Evolutionary conservation across 345 rosid species (phyloP), one percentile per base, ranked within the genome.

Genomic region (Lumnitzera racemosa): DNA sequence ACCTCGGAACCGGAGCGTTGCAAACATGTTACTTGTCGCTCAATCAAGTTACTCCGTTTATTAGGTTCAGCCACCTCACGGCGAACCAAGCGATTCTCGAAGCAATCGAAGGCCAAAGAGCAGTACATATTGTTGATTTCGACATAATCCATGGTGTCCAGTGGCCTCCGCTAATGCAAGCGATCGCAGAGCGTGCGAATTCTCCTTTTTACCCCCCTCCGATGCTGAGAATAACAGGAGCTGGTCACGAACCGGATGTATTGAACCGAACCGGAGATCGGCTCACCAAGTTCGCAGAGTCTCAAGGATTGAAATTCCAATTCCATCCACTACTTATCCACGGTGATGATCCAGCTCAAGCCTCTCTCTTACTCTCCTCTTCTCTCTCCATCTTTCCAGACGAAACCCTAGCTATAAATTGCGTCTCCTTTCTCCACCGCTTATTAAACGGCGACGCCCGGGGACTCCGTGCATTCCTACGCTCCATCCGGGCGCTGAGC

Each of bases 131-230:
- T 64, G 74, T 94, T 1, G 99, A 94, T 66, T 86, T 94, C 56
- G 96, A 94, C 70, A 89, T 90, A 69, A 89, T 91, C 82, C 97
- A 94, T 70, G 99, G 99, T 16, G 87, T 94, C 48, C 99, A 94
- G 59, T 94, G 99, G 99, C 99, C 99, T 11, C 97, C 99, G 5
- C 63, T 94, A 50, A 87, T 94, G 99, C 99, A 94, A 56, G 97
- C 97, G 58, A 75, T 94, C 59, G 90, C 86, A 6, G 97, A 89
- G 56, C 81, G 94, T 5, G 67, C 74, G 20, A 73, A 52, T 67
- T 72, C 68, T 67, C 61, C 43, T 5, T 36, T 66, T 49, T 65
- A 51, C 47, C 76, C 83, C 12, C 83, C 90, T n/a, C 88, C 87
- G 12, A 78, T 67, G 76, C 82, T 94, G 15, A 84, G 96, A 24